These are phyloP conservation scores for Salix arbutifolia DNA, from an alignment of 345 rosid genomes.

Conservation along the genomic window DNA sequence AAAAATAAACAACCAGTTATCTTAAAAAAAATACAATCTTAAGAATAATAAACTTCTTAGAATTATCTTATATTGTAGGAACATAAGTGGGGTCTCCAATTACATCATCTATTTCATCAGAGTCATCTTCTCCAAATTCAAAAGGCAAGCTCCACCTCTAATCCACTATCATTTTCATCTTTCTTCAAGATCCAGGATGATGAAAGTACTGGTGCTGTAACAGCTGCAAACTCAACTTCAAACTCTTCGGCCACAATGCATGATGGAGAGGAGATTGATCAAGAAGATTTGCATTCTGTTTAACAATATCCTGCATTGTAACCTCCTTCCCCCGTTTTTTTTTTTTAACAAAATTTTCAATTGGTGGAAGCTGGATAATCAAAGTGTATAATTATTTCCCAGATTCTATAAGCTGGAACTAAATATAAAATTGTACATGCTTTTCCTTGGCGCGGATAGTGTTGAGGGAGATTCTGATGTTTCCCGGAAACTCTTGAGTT, in stretches of 20 bases:
- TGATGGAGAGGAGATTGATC: conserved; percentile 40
- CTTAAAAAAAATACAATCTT: neutral
- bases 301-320: conserved; percentile 4
- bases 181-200: conserved; percentile 53
- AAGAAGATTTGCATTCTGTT: conserved; percentile 44
- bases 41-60: no score
- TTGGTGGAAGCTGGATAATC: neutral
- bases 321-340: neutral
- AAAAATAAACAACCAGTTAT: no score
- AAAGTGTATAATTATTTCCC: neutral
- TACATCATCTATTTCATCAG: no score
- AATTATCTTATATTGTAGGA: no score
- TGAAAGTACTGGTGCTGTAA: conserved; percentile 54
- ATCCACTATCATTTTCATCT: conserved; percentile 69
- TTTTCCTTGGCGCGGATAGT: neutral
- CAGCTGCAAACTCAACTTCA: conserved; percentile 62
- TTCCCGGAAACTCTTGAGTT: no score
- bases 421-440: neutral
- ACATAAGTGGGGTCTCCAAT: no score
- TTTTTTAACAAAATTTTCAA: neutral
- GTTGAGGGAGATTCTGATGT: no score
- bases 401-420: neutral
- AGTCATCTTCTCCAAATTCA: no score
- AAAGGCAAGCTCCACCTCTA: conserved; percentile 81
- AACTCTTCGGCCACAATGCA: conserved; percentile 37